Conservation (phyloP, 148 eudicot genomes). For the Drosera capensis region DNA sequence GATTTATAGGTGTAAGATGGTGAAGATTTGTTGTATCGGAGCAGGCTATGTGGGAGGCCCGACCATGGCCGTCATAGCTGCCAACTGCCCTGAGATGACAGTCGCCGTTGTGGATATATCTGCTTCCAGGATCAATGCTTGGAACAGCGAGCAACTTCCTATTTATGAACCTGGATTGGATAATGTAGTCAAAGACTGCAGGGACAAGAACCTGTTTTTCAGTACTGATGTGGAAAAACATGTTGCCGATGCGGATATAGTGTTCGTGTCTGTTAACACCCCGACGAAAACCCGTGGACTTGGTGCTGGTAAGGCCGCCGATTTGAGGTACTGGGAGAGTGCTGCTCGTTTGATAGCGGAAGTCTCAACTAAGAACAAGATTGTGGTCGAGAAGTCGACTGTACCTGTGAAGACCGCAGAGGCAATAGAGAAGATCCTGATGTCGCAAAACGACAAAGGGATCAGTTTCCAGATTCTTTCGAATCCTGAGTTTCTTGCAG, state of each 20-base stretch:
- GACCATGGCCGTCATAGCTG: slow-evolving; percentile 57
- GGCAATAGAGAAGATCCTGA: slow-evolving; percentile 52
- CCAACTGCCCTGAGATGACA: slow-evolving; percentile 33
- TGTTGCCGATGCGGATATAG: slow-evolving; percentile 43
- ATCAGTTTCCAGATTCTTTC: slow-evolving; percentile 46
- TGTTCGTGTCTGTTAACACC: slow-evolving; percentile 54
- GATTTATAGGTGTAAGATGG: too few relatives aligned
- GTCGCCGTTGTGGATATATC: slow-evolving; percentile 59
- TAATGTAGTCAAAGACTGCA: slow-evolving; percentile 44
- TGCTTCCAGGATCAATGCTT: slow-evolving; percentile 37
- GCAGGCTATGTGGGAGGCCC: slow-evolving; percentile 61
- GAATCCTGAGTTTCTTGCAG: slow-evolving; percentile 56
- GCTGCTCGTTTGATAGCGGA: slow-evolving; percentile 65
- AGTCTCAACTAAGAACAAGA: slow-evolving; percentile 35
- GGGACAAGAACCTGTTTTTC: slow-evolving; percentile 51
- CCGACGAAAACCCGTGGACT: slow-evolving; percentile 56
- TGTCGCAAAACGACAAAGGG: slow-evolving; percentile 55
- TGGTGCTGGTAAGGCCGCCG: slow-evolving; percentile 64
- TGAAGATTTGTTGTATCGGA: slow-evolving; percentile 56
- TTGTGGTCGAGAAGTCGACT: slow-evolving; percentile 61
- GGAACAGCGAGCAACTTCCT: slow-evolving; percentile 50
- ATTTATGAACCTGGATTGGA: slow-evolving; percentile 63
- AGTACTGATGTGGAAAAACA: slow-evolving; percentile 48
- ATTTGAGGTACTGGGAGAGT: slow-evolving; percentile 56
- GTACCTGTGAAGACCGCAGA: slow-evolving; percentile 67